Evolutionary conservation across 371 early-diverging fungal species (phyloP), one percentile per base, ranked within the genome.

Genomic region (Mortierella sp.): DNA sequence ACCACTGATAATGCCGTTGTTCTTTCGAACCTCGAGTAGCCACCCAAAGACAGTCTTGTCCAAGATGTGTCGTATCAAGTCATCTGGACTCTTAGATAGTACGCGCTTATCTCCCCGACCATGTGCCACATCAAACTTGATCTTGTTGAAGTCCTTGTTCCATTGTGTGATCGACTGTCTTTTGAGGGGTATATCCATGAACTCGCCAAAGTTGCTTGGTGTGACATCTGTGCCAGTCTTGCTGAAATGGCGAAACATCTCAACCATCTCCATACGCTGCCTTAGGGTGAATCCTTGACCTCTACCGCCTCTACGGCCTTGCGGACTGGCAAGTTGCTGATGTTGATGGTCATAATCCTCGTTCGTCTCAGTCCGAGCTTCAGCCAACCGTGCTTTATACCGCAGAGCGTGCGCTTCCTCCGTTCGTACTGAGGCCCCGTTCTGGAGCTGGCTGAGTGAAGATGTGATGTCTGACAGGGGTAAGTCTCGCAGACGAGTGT

Each of bases 51-150:
- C 28, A 28, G 58, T 58, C 26, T 28, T 58, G 58, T 58, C 58
- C 58, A 58, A 10, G n/a, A 58, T 58, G 58, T 58, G 28, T 58
- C 58, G 58, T 58, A 58, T 58, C 5, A 28, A 28, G 58, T 58
- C 42, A 28, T 1, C 9, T 28, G 28, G 71, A 70, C 24, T 47
- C 2, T 9, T 70, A 8, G 71, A 70, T 0, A 71, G 5, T 2
- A 48, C 47, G 26, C 71, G 24, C n/a, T 45, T 71, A 38, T 45
- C n/a, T 47, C 71, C 71, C n/a, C 71, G 48, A 28, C 71, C 71
- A 71, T 71, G 71, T 2, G 38, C 47, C 48, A 71, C 71, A 45
- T 71, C 71, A 47, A 47, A 71, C 72, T 71, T 45, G 45, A 71
- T 48, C 26, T 28, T 71, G 45, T 71, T 47, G 48, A 71, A 71